Base-by-base conservation (phyloP, 2,329 filamentous ascomycete genomes). In the Colletotrichum limetticola region DNA sequence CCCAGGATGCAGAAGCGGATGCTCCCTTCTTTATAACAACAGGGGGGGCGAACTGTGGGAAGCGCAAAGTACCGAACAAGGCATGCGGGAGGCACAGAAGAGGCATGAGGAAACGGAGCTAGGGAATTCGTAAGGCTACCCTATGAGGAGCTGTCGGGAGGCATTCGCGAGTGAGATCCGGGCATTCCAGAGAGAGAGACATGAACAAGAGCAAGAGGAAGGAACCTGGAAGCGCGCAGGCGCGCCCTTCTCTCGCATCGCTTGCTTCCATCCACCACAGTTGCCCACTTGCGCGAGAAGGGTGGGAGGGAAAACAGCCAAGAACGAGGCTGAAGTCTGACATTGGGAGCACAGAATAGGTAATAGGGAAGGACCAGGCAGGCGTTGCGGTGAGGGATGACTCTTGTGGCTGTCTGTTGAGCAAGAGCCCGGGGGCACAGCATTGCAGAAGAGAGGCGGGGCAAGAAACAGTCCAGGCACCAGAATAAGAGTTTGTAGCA, bases 1-100 rank as follows among this genome's bases (percentile, higher is more conserved):
- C n/a, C 16, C 6, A 22, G 22, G 30, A 9, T 26, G 22, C 7
- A 11, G 46, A 52, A 9, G 55, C 67, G 71, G 66, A 49, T 30
- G 56, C 14, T 70, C 59, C 61, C 71, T 65, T 52, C 60, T 55
- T 72, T 73, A 73, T 73, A 66, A 19, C 52, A 35, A 24, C 55
- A 72, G 53, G n/a, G 65, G 53, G 53, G 66, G 49, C 56, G 24
- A 14, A 28, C 58, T n/a, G 28, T 12, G 60, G 12, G 46, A 55
- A 8, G 30, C 14, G 19, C 9, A 49, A 46, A 11, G 19, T 28
- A 22, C 26, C 22, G 32, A 46, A 26, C 4, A 14, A 60, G 59
- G 59, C 53, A 69, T 30, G 57, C 56, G n/a, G 14, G 55, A 55
- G 52, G 24, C 52, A 26, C n/a, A 42, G 63, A 35, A 16, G 35